Base-by-base conservation (phyloP, 345 rosid species). In the Dipteronia sinensis region DNA sequence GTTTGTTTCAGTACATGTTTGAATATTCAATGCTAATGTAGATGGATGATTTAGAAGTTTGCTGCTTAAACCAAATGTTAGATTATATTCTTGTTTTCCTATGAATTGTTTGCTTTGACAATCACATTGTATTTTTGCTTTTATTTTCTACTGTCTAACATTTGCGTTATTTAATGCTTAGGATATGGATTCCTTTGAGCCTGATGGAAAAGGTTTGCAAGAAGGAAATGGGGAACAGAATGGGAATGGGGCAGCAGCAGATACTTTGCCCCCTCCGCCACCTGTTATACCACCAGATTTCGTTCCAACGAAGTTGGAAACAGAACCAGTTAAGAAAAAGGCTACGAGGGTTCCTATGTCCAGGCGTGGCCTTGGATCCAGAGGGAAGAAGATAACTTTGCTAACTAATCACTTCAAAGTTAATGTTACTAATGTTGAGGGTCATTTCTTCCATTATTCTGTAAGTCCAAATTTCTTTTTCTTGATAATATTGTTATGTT, bases 341-440 rank as follows among this genome's bases (percentile, higher is more conserved):
- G 69, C n/a, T 20, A 56, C 15, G 0, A 86, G 88, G 56, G 68
- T 88, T 62, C 98, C 98, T 2, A 88, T 90, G 72, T 87, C 91
- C 29, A 85, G 99, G 73, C 88, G 86, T 38, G 90, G 97, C 42
- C 74, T 76, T 71, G 98, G 87, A 10, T 31, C 90, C 17, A 92
- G 79, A 77, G 97, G 98, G 51, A 89, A 87, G 72, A 91, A 81
- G 88, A 83, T 86, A 38, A 0, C 74, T 27, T 55, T 95, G 22
- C 83, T 85, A 4, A 95, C 97, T 0, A 93, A 95, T 79, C 99
- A 95, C 81, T 95, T 91, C 56, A 88, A 84, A 82, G 99, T 93
- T 17, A 86, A 88, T 67, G 86, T 92, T 65, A 79, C 82, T 31
- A 88, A 81, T 23, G 47, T 77, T 25, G 88, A 85, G 17, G 92